A percentile compares a stretch with the other conserved stretches of the same genome.
phyloP scores from a whole-genome alignment of 371 early-diverging fungal species.

The Chytridium lagenaria region DNA sequence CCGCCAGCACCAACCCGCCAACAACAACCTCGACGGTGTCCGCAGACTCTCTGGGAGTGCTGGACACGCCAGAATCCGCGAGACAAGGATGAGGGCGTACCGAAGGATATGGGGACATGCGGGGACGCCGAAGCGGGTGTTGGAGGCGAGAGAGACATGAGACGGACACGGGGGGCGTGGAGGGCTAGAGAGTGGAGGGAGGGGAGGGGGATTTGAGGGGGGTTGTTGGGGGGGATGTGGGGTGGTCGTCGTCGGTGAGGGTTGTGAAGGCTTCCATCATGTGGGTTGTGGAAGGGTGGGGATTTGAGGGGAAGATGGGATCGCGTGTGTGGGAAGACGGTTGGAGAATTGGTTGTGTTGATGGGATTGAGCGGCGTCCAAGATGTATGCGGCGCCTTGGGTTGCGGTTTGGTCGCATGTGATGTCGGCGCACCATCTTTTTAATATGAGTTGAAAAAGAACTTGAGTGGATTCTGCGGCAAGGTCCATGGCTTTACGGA shows the following conservation, averaged over 20 bases:
- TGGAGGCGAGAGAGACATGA: neutral
- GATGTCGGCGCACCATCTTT: constrained; percentile 3
- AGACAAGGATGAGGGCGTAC: constrained; percentile 6
- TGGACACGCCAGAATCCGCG: neutral
- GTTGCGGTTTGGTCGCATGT: too few species aligned
- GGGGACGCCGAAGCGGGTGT: constrained; percentile 10
- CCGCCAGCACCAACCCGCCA: constrained; percentile 9
- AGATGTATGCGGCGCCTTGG: too few species aligned
- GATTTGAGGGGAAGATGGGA: too few species aligned
- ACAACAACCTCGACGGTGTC: neutral
- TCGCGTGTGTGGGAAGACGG: too few species aligned
- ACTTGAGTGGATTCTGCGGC: constrained; percentile 2
- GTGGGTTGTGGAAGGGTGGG: too few species aligned
- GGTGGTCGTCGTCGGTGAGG: neutral
- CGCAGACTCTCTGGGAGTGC: neutral
- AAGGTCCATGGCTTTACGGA: constrained; percentile 4
- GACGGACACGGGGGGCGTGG: constrained; percentile 7
- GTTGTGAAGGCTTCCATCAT: neutral
- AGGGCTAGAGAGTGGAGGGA: neutral
- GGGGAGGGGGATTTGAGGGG: neutral
- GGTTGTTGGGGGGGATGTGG: constrained; percentile 6
- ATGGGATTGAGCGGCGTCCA: too few species aligned
- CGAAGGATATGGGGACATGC: constrained; percentile 5
- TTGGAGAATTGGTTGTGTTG: too few species aligned
- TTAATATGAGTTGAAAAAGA: neutral